These are phyloP conservation scores for Sophora flavescens DNA, from an alignment of 306 rosid genomes.

Conservation along the genomic window DNA sequence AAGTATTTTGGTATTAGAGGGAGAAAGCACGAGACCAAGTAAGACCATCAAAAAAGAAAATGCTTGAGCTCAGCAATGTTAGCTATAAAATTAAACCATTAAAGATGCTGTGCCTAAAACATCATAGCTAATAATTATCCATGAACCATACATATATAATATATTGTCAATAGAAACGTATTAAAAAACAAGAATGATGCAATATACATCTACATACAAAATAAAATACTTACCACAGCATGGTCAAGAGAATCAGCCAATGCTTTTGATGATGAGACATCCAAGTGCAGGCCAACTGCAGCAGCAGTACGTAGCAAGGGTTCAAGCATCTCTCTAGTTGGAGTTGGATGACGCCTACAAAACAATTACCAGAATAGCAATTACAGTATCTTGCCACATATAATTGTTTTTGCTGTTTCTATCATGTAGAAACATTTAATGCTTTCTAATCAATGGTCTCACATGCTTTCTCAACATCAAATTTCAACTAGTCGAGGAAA, in stretches of 20 bases:
- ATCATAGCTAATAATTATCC: constrained; percentile 5
- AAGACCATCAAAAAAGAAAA: constrained; percentile 7
- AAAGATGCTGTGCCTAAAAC: constrained; percentile 16
- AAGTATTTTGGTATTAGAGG: background rate
- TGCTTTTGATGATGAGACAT: constrained; percentile 87
- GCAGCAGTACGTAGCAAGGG: constrained; percentile 89
- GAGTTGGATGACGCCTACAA: constrained; percentile 92
- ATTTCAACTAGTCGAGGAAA: background rate
- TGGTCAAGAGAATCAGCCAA: constrained; percentile 96
- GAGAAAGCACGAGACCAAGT: constrained; percentile 19
- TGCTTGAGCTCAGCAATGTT: background rate
- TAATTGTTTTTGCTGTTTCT: constrained; percentile 30
- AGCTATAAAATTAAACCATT: constrained; percentile 21
- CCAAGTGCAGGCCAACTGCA: constrained; percentile 90
- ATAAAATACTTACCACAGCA: constrained; percentile 73
- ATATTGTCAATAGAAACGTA: constrained; percentile 24
- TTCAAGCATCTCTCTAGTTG: constrained; percentile 95
- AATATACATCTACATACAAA: background rate
- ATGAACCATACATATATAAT: constrained; percentile 14
- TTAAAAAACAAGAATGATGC: constrained; percentile 17
- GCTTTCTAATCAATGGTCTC: constrained; percentile 25
- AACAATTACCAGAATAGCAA: constrained; percentile 38
- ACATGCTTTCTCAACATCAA: constrained; percentile 26
- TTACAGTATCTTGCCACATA: constrained; percentile 26
- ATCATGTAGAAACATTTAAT: constrained; percentile 14